Evolutionary conservation across 108 stramenopile species (phyloP).

Genomic region (Cafeteria roenbergensis): DNA sequence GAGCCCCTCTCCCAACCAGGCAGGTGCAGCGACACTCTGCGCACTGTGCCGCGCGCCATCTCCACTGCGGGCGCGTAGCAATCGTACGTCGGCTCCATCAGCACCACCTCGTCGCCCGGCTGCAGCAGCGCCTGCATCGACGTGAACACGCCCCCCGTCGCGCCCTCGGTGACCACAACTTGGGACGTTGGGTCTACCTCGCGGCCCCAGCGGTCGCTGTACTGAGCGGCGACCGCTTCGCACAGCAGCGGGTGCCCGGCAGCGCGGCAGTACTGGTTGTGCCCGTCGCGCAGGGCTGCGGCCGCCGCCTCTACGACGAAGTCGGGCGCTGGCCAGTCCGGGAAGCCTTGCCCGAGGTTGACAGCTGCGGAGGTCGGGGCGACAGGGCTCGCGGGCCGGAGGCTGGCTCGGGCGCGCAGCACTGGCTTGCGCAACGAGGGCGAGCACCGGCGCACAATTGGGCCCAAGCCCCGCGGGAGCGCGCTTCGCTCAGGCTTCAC

Average conservation of each 20-base stretch:
- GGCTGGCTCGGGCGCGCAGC: no score
- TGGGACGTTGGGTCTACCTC: conserved; percentile 50
- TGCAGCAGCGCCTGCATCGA: conserved; percentile 64
- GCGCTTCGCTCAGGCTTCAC: no score
- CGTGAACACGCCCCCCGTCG: conserved; percentile 69
- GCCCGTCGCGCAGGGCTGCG: neutral
- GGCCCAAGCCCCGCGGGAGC: no score
- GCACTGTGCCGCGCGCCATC: conserved; percentile 62
- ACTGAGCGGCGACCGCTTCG: conserved; percentile 61
- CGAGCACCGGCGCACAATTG: no score
- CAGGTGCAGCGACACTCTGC: conserved; percentile 59
- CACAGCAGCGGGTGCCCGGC: conserved; percentile 80
- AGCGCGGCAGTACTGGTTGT: conserved; percentile 77
- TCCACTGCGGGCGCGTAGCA: conserved; percentile 66
- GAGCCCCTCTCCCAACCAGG: no score
- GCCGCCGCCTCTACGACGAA: neutral
- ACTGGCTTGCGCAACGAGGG: no score
- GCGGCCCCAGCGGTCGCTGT: conserved; percentile 60
- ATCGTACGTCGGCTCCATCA: conserved; percentile 92
- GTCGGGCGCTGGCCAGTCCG: neutral
- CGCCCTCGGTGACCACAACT: conserved; percentile 84
- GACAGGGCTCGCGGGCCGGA: no score
- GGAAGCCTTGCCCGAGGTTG: conserved; percentile 9
- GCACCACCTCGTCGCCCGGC: conserved; percentile 74
- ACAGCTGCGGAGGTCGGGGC: no score